Conservation (phyloP, 1,284 basidiomycete species). For the Cystobasidium sp. region DNA sequence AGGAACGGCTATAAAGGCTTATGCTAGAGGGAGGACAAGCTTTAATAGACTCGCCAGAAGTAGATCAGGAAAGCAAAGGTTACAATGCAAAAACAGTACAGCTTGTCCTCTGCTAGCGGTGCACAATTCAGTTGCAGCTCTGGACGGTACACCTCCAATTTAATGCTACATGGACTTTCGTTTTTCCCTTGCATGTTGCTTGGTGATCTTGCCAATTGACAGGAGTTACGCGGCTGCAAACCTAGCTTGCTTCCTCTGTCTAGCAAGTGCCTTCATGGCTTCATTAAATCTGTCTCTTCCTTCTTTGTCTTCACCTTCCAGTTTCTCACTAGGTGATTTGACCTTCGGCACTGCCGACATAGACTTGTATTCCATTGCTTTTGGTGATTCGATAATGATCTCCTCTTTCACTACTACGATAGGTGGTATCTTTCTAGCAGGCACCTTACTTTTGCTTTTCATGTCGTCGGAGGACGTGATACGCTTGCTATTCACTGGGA, state of each 20-base stretch:
- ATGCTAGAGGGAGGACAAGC: no score
- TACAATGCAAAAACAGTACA: no score
- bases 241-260: conserved; percentile 16
- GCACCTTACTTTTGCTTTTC: not conserved
- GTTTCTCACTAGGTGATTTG: not conserved
- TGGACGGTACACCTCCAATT: no score
- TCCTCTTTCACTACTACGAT: not conserved
- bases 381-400: not conserved
- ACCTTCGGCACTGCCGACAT: not conserved
- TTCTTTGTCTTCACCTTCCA: not conserved
- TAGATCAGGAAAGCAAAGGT: no score
- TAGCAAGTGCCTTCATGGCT: conserved; percentile 29
- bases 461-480: not conserved
- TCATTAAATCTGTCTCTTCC: conserved; percentile 17
- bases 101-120: no score
- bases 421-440: not conserved
- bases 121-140: no score
- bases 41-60: no score
- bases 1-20: no score
- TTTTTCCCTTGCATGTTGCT: no score
- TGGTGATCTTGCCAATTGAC: no score
- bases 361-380: not conserved
- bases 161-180: no score
- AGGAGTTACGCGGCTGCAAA: not conserved
- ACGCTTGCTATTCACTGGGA: not conserved